Evolutionary conservation across 192 early-diverging fungal genomes (phyloP), one percentile per base, ranked within the genome.

Genomic region (Mycoemilia scoparia): DNA sequence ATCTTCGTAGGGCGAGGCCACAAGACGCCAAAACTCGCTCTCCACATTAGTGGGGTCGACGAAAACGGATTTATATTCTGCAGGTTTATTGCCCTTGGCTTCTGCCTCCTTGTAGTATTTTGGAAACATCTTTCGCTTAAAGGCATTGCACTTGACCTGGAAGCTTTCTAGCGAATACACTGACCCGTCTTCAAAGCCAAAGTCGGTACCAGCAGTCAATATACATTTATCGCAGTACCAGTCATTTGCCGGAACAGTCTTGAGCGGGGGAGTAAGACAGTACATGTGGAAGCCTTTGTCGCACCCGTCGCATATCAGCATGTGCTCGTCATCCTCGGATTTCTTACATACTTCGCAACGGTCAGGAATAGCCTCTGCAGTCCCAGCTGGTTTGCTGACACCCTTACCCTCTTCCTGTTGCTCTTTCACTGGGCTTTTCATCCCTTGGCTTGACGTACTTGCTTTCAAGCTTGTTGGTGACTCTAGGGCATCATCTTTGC

Each of bases 221-320:
- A 92, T 49, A 37, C 92, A 97, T 22, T 77, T 51, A 12, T 76
- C 49, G 59, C 92, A 97, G 45, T 78, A 84, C 87, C 87, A 97
- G 25, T 88, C 80, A 43, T 55, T 66, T 45, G 19, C 41, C 2
- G 81, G 79, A 6, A 74, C 59, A 6, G 39, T 32, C 3, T 15
- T 51, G 20, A 84, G 55, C 11, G 74, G 67, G 10, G 84, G 84
- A 11, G 49, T 54, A 11, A 89, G 55, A 41, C 90, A 95, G 47
- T 64, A 69, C 34, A 76, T 66, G 54, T 95, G 90, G 49, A 73
- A 87, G 3, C 76, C 77, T 17, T 70, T 51, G 29, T 86, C 79
- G 45, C 90, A 95, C 4, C 74, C 74, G 45, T 95, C 87, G 52
- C 90, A 95, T 15, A 84, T 70, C 11, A 89, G 46, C 51, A 87